These are phyloP conservation scores for Prunus yedoensis DNA, from an alignment of 331 rosid species.

Conservation along the genomic window DNA sequence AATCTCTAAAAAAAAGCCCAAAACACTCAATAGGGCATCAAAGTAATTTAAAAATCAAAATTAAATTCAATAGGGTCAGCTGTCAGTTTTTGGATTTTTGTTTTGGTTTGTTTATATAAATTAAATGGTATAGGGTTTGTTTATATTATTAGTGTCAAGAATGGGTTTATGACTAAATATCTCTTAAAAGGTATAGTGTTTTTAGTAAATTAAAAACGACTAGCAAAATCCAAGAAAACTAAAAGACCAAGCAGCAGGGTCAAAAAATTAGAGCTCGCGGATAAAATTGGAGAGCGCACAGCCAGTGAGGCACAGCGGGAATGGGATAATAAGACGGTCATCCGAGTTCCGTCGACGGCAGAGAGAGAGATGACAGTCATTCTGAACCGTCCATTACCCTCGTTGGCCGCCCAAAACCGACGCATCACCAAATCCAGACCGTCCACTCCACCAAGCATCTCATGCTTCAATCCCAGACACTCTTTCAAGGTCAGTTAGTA, in stretches of 20 bases:
- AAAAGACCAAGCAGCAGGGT: no score
- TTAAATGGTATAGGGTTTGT: no score
- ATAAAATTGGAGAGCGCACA: background rate
- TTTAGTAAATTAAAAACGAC: background rate
- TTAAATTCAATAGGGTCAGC: no score
- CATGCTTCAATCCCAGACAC: slow-evolving; percentile 27
- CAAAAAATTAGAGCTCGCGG: background rate
- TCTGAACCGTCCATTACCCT: slow-evolving; percentile 36
- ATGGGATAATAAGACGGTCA: background rate
- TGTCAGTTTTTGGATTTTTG: no score
- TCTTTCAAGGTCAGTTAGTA: slow-evolving; percentile 37
- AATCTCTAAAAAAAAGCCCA: no score
- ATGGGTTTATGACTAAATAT: no score
- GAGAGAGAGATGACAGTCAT: slow-evolving; percentile 32
- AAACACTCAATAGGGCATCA: no score
- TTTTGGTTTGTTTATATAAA: no score
- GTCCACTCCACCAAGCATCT: slow-evolving; percentile 19
- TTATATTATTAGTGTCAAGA: no score
- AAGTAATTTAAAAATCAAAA: no score
- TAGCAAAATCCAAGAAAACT: no score
- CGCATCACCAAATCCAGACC: slow-evolving; percentile 11
- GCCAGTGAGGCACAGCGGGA: background rate
- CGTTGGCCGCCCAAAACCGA: slow-evolving; percentile 5
- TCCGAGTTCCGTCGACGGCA: slow-evolving; percentile 1
- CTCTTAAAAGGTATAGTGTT: no score